Base-by-base conservation (phyloP, 2,329 filamentous ascomycete species). In the Bipolaris victoriae region DNA sequence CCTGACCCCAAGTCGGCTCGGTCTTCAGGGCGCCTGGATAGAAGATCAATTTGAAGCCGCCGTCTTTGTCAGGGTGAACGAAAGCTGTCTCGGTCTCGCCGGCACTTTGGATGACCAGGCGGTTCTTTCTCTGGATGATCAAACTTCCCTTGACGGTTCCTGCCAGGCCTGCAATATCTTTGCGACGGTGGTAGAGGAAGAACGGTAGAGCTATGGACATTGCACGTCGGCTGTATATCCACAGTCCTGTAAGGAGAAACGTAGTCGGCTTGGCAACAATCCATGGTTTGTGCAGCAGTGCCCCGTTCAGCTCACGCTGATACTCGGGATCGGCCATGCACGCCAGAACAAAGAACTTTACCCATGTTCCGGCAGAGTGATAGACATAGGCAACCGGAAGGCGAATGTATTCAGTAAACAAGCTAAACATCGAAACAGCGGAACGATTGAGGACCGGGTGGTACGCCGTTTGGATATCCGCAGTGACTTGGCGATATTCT, bases 311-410 rank as follows among this genome's bases (percentile, higher is more conserved):
- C 52, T 84, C 82, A 58, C 81, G 73, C 60, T 83, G 79, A 57
- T 80, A 82, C 60, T 84, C 82, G 0, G 80, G 77, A 62, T 84
- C 82, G 2, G 82, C 82, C 60, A 84, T 77, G 18, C 82, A 71
- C 10, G 82, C 80, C 41, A 83, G 77, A 7, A 82, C 71, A 33
- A 81, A 71, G 62, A 83, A 83, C 51, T 84, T 84, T 58, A 81
- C 69, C 52, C 76, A 72, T 2, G 75, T 70, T 1, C 80, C 79
- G 1, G 80, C 39, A 3, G 69, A 70, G 51, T 83, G 79, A 59
- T 82, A 83, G 1, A 77, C 29, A 20, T 75, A 77, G 18, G 73
- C 73, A 22, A 80, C 59, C 0, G 78, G 76, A 7, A 72, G 63
- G 45, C 70, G 67, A 18, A 80, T 49, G 18, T 63, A 64, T 9